Evolutionary conservation across 148 eudicot species (phyloP).

Genomic region (Heliosperma pusillum): DNA sequence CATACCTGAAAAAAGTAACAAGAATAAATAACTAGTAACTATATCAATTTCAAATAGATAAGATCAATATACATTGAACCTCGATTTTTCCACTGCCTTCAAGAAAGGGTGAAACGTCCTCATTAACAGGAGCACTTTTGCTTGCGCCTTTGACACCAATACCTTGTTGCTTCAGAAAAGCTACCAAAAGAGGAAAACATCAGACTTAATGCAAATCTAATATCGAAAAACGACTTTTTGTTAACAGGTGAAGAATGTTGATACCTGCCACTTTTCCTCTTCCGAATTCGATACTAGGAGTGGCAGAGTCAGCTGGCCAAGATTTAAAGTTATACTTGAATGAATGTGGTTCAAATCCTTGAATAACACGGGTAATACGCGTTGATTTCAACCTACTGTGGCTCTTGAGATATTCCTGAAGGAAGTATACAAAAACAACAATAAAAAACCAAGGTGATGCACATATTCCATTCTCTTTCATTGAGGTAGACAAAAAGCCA

Average conservation of each 20-base stretch:
- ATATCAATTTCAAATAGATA: neutral
- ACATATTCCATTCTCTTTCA: constrained; percentile 3
- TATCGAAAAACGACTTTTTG: neutral
- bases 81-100: constrained; percentile 85
- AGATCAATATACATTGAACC: constrained; percentile 31
- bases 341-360: constrained; percentile 84
- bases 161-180: constrained; percentile 99
- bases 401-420: constrained; percentile 62
- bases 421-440: constrained; percentile 19
- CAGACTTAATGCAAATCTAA: neutral
- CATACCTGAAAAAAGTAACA: constrained; percentile 60
- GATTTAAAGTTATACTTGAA: constrained; percentile 87
- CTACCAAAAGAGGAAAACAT: constrained; percentile 34
- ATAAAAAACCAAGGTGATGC: constrained; percentile 2
- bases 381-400: constrained; percentile 85
- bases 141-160: constrained; percentile 58
- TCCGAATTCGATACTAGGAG: constrained; percentile 80
- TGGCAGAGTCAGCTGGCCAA: constrained; percentile 82
- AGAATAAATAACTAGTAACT: constrained; percentile 15
- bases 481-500: neutral
- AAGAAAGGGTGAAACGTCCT: constrained; percentile 94
- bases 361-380: constrained; percentile 71
- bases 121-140: constrained; percentile 73
- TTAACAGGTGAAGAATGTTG: constrained; percentile 6
- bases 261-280: constrained; percentile 98